Conservation (phyloP, 495 filamentous ascomycete species). For the Penicillium diatomitis region DNA sequence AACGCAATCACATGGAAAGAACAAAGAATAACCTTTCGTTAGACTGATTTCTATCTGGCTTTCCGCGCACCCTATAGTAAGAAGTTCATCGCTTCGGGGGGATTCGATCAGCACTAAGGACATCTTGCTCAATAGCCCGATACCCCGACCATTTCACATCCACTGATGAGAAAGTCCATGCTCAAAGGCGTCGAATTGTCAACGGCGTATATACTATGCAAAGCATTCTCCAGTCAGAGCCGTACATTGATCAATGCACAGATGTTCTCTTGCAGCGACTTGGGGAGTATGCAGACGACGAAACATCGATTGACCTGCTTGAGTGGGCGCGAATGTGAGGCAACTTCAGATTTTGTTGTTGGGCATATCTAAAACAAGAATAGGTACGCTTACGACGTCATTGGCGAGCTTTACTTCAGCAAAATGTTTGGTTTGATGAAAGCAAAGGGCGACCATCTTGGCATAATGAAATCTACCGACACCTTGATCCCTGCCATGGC, state of each 20-base stretch:
- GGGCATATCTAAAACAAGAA: background rate
- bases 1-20: background rate
- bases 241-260: slow-evolving; percentile 18
- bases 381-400: slow-evolving; percentile 19
- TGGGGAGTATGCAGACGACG: slow-evolving; percentile 12
- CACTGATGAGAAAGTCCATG: background rate
- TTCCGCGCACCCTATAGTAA: background rate
- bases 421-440: slow-evolving; percentile 29
- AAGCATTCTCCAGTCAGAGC: slow-evolving; percentile 13
- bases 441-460: background rate
- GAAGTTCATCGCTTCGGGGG: background rate
- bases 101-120: background rate
- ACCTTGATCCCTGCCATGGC: background rate
- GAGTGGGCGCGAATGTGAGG: slow-evolving; percentile 4
- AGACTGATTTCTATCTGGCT: background rate
- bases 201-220: background rate
- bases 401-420: slow-evolving; percentile 31
- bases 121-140: background rate
- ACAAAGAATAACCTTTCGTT: background rate
- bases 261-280: slow-evolving; percentile 14
- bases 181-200: background rate
- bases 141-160: background rate
- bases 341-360: background rate
- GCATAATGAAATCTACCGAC: background rate
- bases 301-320: slow-evolving; percentile 13